Conservation (phyloP, 805 yeast genomes). For the Ogataea trehaloabstinens region DNA sequence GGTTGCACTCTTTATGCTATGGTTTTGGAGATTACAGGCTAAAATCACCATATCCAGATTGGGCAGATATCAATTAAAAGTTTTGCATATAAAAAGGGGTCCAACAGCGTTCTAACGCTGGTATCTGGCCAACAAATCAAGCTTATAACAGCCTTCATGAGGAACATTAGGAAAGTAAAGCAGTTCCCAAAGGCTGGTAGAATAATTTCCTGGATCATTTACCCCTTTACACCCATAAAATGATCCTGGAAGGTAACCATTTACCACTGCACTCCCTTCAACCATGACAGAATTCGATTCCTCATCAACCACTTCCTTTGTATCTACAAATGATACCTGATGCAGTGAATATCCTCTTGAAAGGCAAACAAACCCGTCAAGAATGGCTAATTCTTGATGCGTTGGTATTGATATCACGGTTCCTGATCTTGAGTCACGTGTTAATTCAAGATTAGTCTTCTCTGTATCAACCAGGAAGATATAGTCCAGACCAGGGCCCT, state of each 20-base stretch:
- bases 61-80: too few relatives aligned
- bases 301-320: slow-evolving; percentile 1
- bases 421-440: slow-evolving; percentile 5
- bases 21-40: slow-evolving; percentile 18
- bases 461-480: slow-evolving; percentile 13
- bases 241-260: slow-evolving; percentile 6
- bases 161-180: slow-evolving; percentile 19
- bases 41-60: slow-evolving; percentile 3
- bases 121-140: slow-evolving; percentile 9
- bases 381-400: slow-evolving; percentile 9
- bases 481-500: slow-evolving; percentile 18
- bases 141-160: slow-evolving; percentile 5
- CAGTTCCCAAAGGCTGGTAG: slow-evolving; percentile 26
- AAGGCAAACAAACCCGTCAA: slow-evolving; percentile 12
- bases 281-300: slow-evolving; percentile 2
- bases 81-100: too few relatives aligned
- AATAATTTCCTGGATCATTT: slow-evolving; percentile 39
- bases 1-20: slow-evolving; percentile 46
- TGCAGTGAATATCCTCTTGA: slow-evolving; percentile 10
- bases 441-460: slow-evolving; percentile 9
- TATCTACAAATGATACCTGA: slow-evolving; percentile 5
- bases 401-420: slow-evolving; percentile 9
- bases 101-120: too few relatives aligned
- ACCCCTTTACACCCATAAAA: slow-evolving; percentile 40
- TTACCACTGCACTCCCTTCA: slow-evolving; percentile 15